Conservation (phyloP, 176 grass and related monocot species). For the Dactylis glomerata region DNA sequence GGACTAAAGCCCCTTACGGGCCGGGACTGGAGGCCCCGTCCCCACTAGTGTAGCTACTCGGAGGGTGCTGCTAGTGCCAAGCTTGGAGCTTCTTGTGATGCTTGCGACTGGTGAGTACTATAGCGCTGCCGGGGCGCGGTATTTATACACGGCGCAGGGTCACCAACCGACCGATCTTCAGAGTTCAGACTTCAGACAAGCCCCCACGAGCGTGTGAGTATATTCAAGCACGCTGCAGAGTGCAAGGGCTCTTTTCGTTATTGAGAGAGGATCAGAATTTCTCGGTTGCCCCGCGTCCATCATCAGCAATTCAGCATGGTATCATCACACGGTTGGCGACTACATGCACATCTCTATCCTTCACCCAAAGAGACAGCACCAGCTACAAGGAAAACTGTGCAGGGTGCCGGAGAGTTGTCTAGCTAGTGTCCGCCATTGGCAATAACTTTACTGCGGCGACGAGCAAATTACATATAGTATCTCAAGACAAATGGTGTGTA, state of each 20-base stretch:
- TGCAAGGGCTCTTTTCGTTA: background rate
- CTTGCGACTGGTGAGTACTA: background rate
- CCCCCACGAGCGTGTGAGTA: background rate
- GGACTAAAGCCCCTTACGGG: too few relatives aligned
- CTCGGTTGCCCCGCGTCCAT: background rate
- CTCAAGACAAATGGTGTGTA: too few relatives aligned
- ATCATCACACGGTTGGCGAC: background rate
- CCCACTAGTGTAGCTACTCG: background rate
- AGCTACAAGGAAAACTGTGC: background rate
- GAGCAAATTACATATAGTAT: background rate
- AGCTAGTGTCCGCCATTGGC: background rate
- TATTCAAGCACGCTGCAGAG: background rate
- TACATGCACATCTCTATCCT: background rate
- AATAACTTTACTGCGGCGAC: too few relatives aligned
- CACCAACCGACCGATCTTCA: background rate
- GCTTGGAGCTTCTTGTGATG: background rate
- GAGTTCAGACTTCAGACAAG: background rate
- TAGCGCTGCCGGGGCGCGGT: background rate
- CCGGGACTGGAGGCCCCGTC: too few relatives aligned
- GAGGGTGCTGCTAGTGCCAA: background rate
- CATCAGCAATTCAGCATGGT: too few relatives aligned
- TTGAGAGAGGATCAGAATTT: slow-evolving; percentile 27
- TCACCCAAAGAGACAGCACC: background rate
- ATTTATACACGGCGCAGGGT: background rate
- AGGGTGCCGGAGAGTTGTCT: background rate